Conservation (phyloP, 495 filamentous ascomycete species). For the Aspergillus indologenus region DNA sequence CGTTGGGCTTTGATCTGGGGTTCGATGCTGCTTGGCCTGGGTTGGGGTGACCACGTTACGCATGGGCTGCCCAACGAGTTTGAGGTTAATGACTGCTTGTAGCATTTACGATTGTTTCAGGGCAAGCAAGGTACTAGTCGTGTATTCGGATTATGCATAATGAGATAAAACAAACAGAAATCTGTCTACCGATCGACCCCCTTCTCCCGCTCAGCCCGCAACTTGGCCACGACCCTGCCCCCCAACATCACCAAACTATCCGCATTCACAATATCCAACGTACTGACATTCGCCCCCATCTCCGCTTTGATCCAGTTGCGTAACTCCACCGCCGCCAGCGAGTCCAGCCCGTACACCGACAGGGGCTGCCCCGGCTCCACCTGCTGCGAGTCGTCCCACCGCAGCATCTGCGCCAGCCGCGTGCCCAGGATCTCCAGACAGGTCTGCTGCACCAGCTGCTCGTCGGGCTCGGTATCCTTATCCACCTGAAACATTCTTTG, state of each 20-base stretch:
- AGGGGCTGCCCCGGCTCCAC: slow-evolving; percentile 11
- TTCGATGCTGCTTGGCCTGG: slow-evolving; percentile 29
- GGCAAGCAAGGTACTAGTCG: no score
- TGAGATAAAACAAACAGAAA: no score
- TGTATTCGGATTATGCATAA: no score
- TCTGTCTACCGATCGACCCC: neutral
- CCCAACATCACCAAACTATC: slow-evolving; percentile 11
- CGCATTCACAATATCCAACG: slow-evolving; percentile 10
- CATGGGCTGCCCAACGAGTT: no score
- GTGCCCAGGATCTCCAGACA: slow-evolving; percentile 1
- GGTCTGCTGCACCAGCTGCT: neutral
- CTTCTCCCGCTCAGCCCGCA: neutral
- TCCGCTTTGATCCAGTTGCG: slow-evolving; percentile 13
- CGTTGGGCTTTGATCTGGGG: slow-evolving; percentile 38
- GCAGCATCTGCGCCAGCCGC: slow-evolving; percentile 12
- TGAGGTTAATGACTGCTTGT: no score
- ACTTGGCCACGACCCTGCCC: slow-evolving; percentile 5
- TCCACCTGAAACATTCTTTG: neutral
- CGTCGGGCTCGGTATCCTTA: neutral
- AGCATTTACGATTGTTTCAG: neutral
- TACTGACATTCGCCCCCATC: slow-evolving; percentile 8
- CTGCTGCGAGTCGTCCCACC: slow-evolving; percentile 1
- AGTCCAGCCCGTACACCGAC: slow-evolving; percentile 13
- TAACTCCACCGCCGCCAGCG: slow-evolving; percentile 11
- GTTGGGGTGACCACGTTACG: neutral